phyloP scores from a whole-genome alignment of 2,329 filamentous ascomycete genomes.

The Scedosporium dehoogii region DNA sequence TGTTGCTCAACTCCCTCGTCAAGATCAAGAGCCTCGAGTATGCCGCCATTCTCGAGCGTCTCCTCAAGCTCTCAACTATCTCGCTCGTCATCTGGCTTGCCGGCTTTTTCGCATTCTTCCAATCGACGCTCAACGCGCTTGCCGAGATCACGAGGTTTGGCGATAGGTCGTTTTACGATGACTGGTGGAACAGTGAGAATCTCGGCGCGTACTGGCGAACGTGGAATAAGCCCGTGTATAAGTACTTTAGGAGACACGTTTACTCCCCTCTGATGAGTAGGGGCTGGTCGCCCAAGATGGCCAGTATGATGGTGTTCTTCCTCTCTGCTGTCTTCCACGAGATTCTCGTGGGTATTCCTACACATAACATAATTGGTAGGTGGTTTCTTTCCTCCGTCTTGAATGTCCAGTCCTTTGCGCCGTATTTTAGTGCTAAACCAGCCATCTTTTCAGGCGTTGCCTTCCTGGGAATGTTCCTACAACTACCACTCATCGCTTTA shows the following conservation, averaged over 20 bases:
- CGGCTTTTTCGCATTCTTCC: conserved; percentile 94
- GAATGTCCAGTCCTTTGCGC: not conserved
- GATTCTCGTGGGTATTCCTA: conserved; percentile 84
- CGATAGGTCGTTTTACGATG: conserved; percentile 88
- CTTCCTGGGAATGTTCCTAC: conserved; percentile 87
- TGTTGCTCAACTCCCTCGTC: conserved; percentile 80
- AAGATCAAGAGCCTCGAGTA: conserved; percentile 77
- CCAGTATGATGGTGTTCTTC: conserved; percentile 76
- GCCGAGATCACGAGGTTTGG: conserved; percentile 86
- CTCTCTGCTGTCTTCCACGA: conserved; percentile 88
- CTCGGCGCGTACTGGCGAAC: conserved; percentile 86
- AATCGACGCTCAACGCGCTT: conserved; percentile 81
- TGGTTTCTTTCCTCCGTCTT: not conserved
- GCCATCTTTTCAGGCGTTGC: conserved; percentile 53
- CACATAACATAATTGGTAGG: conserved; percentile 82
- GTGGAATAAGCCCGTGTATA: conserved; percentile 97
- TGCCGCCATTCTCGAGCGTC: conserved; percentile 71
- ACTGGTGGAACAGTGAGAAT: conserved; percentile 94
- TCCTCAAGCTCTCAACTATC: conserved; percentile 93
- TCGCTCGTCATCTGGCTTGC: conserved; percentile 94
- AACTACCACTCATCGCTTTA: conserved; percentile 76
- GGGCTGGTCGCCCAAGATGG: conserved; percentile 61
- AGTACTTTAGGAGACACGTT: conserved; percentile 92
- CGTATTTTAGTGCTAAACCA: not conserved
- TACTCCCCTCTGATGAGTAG: conserved; percentile 80